Percentiles rank a stretch among this genome's conserved stretches.
Evolutionary conservation across 1,284 basidiomycete genomes (phyloP).

Genomic region (Irpex lacteus): DNA sequence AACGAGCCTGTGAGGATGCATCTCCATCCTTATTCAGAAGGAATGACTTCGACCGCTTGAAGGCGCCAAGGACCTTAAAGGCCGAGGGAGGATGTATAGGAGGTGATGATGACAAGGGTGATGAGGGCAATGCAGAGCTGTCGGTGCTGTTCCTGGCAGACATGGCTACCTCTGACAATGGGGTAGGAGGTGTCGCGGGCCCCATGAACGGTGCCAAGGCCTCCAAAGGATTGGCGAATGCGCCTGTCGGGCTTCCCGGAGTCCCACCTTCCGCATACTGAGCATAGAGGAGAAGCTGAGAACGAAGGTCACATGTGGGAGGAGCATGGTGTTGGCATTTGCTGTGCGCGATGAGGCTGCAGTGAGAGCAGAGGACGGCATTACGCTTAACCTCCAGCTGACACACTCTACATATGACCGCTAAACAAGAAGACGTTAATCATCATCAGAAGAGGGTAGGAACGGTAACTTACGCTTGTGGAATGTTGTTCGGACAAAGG

Average conservation of each 20-base stretch:
- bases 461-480: constrained; percentile 69
- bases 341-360: constrained; percentile 85
- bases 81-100: constrained; percentile 46
- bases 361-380: constrained; percentile 86
- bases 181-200: constrained; percentile 35
- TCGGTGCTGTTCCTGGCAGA: constrained; percentile 50
- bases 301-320: constrained; percentile 79
- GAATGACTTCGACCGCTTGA: constrained; percentile 58
- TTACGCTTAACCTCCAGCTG: constrained; percentile 78
- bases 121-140: constrained; percentile 24
- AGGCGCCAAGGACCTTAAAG: constrained; percentile 61
- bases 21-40: constrained; percentile 28
- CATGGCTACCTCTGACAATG: constrained; percentile 53
- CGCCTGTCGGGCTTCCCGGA: constrained; percentile 44
- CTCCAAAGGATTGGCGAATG: constrained; percentile 42
- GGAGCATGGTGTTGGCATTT: constrained; percentile 76
- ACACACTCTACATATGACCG: constrained; percentile 87
- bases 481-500: constrained; percentile 90
- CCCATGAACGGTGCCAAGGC: constrained; percentile 35
- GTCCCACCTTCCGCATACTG: constrained; percentile 69
- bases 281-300: constrained; percentile 69
- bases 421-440: constrained; percentile 36
- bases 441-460: no score
- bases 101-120: constrained; percentile 21
- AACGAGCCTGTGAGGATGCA: constrained; percentile 14